Percentiles rank a stretch among this genome's conserved stretches.
Conservation (phyloP, 768 basidiomycete species). For the Candolleomyces aberdarensis region DNA sequence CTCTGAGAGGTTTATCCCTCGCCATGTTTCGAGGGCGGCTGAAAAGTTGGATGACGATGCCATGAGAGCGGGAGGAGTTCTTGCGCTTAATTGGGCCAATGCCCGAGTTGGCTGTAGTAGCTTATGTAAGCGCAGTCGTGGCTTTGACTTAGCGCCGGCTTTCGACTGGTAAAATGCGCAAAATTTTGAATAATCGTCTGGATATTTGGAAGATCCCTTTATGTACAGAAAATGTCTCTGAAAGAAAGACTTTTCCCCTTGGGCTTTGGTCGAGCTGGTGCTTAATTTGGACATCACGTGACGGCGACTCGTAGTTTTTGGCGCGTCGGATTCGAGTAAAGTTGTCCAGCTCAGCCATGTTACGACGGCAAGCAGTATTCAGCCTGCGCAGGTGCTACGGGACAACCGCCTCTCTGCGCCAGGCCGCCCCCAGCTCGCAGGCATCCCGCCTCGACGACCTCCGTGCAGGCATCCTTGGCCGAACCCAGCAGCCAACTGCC, state of each 20-base stretch:
- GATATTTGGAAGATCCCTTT: too few relatives aligned
- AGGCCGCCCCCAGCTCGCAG: neutral
- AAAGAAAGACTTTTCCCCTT: too few relatives aligned
- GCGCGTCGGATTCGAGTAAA: too few relatives aligned
- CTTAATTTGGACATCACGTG: too few relatives aligned
- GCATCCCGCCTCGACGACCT: neutral
- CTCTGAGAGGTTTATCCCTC: slow-evolving; percentile 83
- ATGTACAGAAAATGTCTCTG: too few relatives aligned
- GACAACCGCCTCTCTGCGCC: slow-evolving; percentile 14
- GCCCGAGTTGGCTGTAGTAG: neutral
- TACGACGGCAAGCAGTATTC: too few relatives aligned
- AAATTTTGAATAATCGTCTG: too few relatives aligned
- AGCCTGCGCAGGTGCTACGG: slow-evolving; percentile 3
- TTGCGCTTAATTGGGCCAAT: too few relatives aligned
- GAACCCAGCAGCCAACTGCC: neutral
- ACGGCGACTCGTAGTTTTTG: too few relatives aligned
- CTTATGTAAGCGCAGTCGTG: neutral
- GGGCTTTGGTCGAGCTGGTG: too few relatives aligned
- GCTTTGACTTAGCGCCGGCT: slow-evolving; percentile 19
- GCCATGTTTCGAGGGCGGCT: slow-evolving; percentile 90
- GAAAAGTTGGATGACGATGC: slow-evolving; percentile 69
- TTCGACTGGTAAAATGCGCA: too few relatives aligned
- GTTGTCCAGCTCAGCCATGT: too few relatives aligned
- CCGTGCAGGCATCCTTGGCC: neutral
- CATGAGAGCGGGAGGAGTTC: neutral